Evolutionary conservation across 2,329 filamentous ascomycete genomes (phyloP).

Genomic region (Tolypocladium inflatum): DNA sequence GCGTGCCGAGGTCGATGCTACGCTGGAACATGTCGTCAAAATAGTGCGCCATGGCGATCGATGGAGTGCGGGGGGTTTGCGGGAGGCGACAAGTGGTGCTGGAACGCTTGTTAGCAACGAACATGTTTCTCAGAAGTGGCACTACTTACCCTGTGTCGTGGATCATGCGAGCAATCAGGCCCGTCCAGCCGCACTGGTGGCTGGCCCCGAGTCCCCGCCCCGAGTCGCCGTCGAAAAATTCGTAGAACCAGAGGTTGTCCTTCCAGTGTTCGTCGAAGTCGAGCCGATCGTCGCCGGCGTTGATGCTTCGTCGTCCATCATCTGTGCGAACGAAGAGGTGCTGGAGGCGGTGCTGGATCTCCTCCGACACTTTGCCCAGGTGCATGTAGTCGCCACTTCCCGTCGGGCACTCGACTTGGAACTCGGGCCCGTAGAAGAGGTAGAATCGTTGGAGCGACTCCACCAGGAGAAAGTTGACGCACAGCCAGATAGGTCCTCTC

Average conservation of each 20-base stretch:
- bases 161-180: slow-evolving; percentile 90
- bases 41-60: slow-evolving; percentile 78
- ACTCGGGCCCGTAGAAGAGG: slow-evolving; percentile 84
- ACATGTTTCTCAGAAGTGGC: neutral
- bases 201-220: slow-evolving; percentile 84
- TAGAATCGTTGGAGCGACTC: slow-evolving; percentile 93
- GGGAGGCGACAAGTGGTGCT: slow-evolving; percentile 84
- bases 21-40: slow-evolving; percentile 78
- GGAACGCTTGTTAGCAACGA: neutral
- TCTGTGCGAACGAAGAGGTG: slow-evolving; percentile 81
- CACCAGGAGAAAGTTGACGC: slow-evolving; percentile 89
- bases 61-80: slow-evolving; percentile 83
- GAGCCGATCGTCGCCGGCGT: slow-evolving; percentile 72
- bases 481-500: slow-evolving; percentile 92
- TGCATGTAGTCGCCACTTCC: slow-evolving; percentile 95
- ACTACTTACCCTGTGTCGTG: slow-evolving; percentile 82
- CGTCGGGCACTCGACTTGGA: slow-evolving; percentile 88
- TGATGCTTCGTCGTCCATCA: slow-evolving; percentile 80
- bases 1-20: slow-evolving; percentile 23
- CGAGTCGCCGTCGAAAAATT: slow-evolving; percentile 91
- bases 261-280: slow-evolving; percentile 93
- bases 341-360: slow-evolving; percentile 88
- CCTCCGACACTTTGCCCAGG: slow-evolving; percentile 85
- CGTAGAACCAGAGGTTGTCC: slow-evolving; percentile 79
- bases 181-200: slow-evolving; percentile 96